Evolutionary conservation across 108 stramenopile genomes (phyloP).

Genomic region (Skeletonema potamos): DNA sequence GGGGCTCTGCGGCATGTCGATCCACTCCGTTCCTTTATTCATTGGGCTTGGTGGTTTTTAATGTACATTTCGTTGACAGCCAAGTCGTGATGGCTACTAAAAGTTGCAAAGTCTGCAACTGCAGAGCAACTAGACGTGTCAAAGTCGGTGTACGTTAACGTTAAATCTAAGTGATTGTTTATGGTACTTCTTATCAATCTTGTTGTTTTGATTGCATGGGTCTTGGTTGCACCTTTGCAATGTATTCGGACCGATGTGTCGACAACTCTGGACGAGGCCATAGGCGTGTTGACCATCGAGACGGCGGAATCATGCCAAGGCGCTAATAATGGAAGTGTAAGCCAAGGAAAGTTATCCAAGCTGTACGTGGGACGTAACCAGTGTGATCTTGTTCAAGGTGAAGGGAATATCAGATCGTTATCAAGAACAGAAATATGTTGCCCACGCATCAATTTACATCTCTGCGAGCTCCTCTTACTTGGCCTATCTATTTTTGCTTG

Average conservation of each 20-base stretch:
- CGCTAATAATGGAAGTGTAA: constrained; percentile 17
- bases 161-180: constrained; percentile 38
- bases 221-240: constrained; percentile 24
- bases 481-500: constrained; percentile 55
- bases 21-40: constrained; percentile 46
- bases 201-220: constrained; percentile 40
- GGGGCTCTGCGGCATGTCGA: constrained; percentile 34
- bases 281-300: constrained; percentile 40
- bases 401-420: constrained; percentile 46
- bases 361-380: constrained; percentile 39
- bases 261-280: constrained; percentile 11
- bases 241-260: constrained; percentile 24
- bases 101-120: constrained; percentile 9
- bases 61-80: constrained; percentile 44
- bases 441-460: constrained; percentile 43
- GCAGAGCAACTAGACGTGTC: not conserved
- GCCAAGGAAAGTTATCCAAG: constrained; percentile 40
- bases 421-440: constrained; percentile 52
- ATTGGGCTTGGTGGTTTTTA: constrained; percentile 44
- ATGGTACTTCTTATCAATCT: constrained; percentile 27
- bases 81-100: constrained; percentile 41
- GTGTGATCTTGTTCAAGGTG: constrained; percentile 37
- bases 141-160: not conserved
- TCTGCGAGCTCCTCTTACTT: constrained; percentile 44
- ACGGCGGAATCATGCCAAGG: constrained; percentile 41